These are phyloP conservation scores for Naegleria gruberi DNA, from an alignment of 208 protist species.

Conservation along the genomic window DNA sequence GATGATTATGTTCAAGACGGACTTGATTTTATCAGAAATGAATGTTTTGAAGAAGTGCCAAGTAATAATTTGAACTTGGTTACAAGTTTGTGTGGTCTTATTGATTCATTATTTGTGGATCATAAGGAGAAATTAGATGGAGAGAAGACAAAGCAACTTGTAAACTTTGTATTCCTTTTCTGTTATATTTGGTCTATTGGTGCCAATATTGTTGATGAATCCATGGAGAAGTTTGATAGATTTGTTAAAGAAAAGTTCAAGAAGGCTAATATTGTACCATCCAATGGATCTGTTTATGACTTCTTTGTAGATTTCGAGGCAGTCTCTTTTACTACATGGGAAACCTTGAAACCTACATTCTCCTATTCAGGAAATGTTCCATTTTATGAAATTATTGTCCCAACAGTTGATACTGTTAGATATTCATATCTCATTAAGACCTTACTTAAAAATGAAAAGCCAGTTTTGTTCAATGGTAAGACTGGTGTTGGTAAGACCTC, in stretches of 20 bases:
- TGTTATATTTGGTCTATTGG: conserved; percentile 90
- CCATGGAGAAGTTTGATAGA: conserved; percentile 81
- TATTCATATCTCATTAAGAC: conserved; percentile 79
- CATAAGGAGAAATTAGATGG: conserved; percentile 51
- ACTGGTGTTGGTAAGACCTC: conserved; percentile 89
- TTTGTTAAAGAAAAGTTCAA: conserved; percentile 68
- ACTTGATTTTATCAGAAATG: conserved; percentile 68
- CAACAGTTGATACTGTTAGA: conserved; percentile 90
- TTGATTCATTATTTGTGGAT: conserved; percentile 61
- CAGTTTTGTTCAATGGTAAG: conserved; percentile 85
- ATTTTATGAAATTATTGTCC: conserved; percentile 92
- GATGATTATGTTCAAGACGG: conserved; percentile 66
- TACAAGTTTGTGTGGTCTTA: conserved; percentile 76
- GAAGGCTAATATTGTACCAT: conserved; percentile 65
- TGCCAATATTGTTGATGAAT: conserved; percentile 71
- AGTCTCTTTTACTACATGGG: conserved; percentile 68
- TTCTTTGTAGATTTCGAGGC: conserved; percentile 75
- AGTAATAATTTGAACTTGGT: conserved; percentile 81
- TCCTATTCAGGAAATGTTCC: conserved; percentile 64
- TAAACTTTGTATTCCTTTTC: conserved; percentile 81
- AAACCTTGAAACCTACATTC: conserved; percentile 62
- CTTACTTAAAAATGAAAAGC: conserved; percentile 66
- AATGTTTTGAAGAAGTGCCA: conserved; percentile 66
- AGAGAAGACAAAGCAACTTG: conserved; percentile 66
- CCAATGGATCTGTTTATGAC: conserved; percentile 79